Evolutionary conservation across 352 stramenopile species (phyloP).

Genomic region (Peronospora farinosa): DNA sequence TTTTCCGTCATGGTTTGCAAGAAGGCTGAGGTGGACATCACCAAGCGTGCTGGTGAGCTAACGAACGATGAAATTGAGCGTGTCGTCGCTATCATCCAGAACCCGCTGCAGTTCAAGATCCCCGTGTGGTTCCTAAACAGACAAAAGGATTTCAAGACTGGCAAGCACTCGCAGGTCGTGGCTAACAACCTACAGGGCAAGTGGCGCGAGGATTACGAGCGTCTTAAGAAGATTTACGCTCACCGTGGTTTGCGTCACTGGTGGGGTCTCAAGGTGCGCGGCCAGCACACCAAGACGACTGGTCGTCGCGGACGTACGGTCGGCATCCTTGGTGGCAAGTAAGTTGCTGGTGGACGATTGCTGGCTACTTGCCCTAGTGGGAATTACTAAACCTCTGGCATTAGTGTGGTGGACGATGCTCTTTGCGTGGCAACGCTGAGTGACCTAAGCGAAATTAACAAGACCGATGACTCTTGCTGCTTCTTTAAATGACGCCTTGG

Average conservation of each 20-base stretch:
- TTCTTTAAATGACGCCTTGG: slow-evolving; percentile 24
- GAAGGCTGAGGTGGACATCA: slow-evolving; percentile 99
- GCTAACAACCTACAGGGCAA: slow-evolving; percentile 98
- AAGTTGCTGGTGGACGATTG: slow-evolving; percentile 35
- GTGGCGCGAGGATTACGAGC: slow-evolving; percentile 98
- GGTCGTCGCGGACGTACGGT: slow-evolving; percentile 88
- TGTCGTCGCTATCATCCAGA: slow-evolving; percentile 98
- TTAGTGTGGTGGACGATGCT: slow-evolving; percentile 40
- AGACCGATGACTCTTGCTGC: slow-evolving; percentile 34
- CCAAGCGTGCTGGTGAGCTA: slow-evolving; percentile 97
- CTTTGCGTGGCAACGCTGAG: slow-evolving; percentile 16
- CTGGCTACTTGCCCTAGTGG: slow-evolving; percentile 37
- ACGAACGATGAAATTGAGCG: slow-evolving; percentile 99
- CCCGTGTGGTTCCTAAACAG: slow-evolving; percentile 99
- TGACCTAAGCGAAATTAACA: slow-evolving; percentile 35
- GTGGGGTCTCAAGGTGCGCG: slow-evolving; percentile 98
- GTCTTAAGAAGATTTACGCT: slow-evolving; percentile 99
- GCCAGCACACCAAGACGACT: slow-evolving; percentile 99
- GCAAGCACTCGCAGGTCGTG: slow-evolving; percentile 98
- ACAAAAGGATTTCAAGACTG: slow-evolving; percentile 99
- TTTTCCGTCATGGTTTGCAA: slow-evolving; percentile 96
- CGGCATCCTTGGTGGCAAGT: slow-evolving; percentile 82
- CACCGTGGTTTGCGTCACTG: slow-evolving; percentile 99
- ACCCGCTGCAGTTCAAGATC: slow-evolving; percentile 99
- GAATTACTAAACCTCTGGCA: slow-evolving; percentile 61